Percentiles rank a stretch among this genome's conserved stretches.
phyloP scores from a whole-genome alignment of 768 basidiomycete genomes.

The Artomyces pyxidatus region DNA sequence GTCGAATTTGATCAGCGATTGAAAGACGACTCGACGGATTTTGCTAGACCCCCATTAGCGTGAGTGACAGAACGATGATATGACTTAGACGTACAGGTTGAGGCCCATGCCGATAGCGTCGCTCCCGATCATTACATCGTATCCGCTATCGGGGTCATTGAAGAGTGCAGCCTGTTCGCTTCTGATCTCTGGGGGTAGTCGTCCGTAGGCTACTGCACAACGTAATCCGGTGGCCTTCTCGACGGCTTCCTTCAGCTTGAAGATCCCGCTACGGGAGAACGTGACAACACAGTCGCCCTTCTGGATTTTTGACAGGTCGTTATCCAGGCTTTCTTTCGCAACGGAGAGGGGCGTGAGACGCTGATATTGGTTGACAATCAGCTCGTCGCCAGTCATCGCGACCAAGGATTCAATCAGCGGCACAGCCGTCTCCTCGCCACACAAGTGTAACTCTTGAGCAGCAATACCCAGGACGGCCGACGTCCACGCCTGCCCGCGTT shows the following conservation, averaged over 20 bases:
- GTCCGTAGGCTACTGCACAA: slow-evolving; percentile 91
- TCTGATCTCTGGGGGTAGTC: slow-evolving; percentile 83
- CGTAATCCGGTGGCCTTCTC: slow-evolving; percentile 65
- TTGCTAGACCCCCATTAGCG: slow-evolving; percentile 43
- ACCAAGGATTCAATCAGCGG: slow-evolving; percentile 66
- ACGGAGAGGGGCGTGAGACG: slow-evolving; percentile 81
- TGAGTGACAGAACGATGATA: too few species aligned
- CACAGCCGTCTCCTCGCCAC: slow-evolving; percentile 90
- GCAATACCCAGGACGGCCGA: slow-evolving; percentile 64
- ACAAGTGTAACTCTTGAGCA: slow-evolving; percentile 85
- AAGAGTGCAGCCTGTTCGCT: slow-evolving; percentile 90
- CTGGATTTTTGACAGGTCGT: slow-evolving; percentile 50
- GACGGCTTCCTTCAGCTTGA: slow-evolving; percentile 61
- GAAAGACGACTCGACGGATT: slow-evolving; percentile 84
- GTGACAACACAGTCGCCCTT: slow-evolving; percentile 90
- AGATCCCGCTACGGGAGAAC: slow-evolving; percentile 72
- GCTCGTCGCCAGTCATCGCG: slow-evolving; percentile 72
- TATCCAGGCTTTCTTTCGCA: slow-evolving; percentile 52
- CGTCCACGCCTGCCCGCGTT: slow-evolving; percentile 81
- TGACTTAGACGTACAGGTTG: slow-evolving; percentile 62
- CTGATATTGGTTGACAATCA: slow-evolving; percentile 75
- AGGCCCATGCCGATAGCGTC: slow-evolving; percentile 98
- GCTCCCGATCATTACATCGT: slow-evolving; percentile 86
- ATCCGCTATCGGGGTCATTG: slow-evolving; percentile 76
- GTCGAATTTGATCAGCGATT: slow-evolving; percentile 53